Conservation (phyloP, 2,329 filamentous ascomycete species). For the Aphanocladium album region DNA sequence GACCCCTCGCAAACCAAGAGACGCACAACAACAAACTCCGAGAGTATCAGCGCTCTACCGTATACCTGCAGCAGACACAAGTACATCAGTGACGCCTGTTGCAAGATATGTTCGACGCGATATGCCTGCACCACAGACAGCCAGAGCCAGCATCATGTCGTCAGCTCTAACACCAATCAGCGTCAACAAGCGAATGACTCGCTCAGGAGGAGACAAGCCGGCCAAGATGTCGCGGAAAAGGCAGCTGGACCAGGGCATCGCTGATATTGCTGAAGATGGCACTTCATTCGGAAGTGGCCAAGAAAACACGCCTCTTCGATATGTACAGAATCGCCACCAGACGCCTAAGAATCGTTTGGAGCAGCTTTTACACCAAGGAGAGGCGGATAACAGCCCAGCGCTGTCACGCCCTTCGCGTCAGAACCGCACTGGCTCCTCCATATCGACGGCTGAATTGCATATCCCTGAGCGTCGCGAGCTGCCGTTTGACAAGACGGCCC, state of each 20-base stretch:
- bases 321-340: not conserved
- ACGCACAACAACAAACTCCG: slow-evolving; percentile 17
- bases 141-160: slow-evolving; percentile 17
- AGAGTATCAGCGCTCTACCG: slow-evolving; percentile 9
- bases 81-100: slow-evolving; percentile 11
- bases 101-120: slow-evolving; percentile 20
- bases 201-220: slow-evolving; percentile 20
- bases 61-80: not conserved
- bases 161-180: slow-evolving; percentile 34
- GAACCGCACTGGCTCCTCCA: slow-evolving; percentile 16
- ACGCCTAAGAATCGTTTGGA: slow-evolving; percentile 27
- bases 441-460: slow-evolving; percentile 20
- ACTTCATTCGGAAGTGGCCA: slow-evolving; percentile 21
- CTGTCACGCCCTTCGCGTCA: slow-evolving; percentile 24
- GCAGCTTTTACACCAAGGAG: slow-evolving; percentile 29
- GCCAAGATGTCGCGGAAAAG: slow-evolving; percentile 16
- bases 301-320: slow-evolving; percentile 6
- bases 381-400: slow-evolving; percentile 19
- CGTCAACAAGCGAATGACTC: slow-evolving; percentile 26
- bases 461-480: slow-evolving; percentile 38
- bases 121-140: slow-evolving; percentile 15
- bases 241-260: slow-evolving; percentile 33
- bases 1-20: slow-evolving; percentile 33
- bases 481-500: slow-evolving; percentile 31
- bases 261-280: slow-evolving; percentile 46